A percentile compares a stretch with the other conserved stretches of the same genome.
Conservation (phyloP, 2,329 filamentous ascomycete species). For the Botrytis porri region DNA sequence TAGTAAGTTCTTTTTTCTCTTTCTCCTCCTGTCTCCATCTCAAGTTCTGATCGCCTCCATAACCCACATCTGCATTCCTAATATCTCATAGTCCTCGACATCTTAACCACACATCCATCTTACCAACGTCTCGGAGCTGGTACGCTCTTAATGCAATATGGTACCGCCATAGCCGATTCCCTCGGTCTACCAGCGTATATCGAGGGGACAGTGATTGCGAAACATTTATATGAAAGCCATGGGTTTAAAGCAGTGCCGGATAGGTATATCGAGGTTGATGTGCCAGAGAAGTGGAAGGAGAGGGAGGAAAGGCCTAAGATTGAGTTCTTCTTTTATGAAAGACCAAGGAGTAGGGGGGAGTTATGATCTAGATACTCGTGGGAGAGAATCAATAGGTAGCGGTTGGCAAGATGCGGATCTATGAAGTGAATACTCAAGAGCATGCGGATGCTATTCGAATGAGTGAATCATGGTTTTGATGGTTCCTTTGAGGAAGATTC, state of each 20-base stretch:
- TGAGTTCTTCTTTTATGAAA: conserved; percentile 25
- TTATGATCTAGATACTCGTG: neutral
- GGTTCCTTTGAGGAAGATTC: neutral
- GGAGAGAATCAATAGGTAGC: accelerated
- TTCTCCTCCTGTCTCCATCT: neutral
- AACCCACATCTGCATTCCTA: neutral
- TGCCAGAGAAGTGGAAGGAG: conserved; percentile 24
- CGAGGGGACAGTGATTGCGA: conserved; percentile 22
- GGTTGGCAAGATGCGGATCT: neutral
- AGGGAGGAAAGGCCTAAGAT: conserved; percentile 17
- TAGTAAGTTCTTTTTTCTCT: conserved; percentile 17
- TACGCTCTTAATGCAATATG: conserved; percentile 41
- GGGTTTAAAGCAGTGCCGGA: conserved; percentile 22
- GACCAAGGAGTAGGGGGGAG: neutral
- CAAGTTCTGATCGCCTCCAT: too few species aligned
- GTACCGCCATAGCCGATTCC: conserved; percentile 36
- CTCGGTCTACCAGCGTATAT: conserved; percentile 21
- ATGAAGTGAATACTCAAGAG: neutral
- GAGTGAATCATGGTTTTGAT: neutral
- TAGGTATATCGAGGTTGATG: conserved; percentile 21
- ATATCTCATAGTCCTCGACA: conserved; percentile 35
- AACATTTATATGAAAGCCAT: conserved; percentile 26
- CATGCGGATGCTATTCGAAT: neutral
- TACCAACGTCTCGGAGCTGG: conserved; percentile 41
- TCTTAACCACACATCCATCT: conserved; percentile 39